These are phyloP conservation scores for Podospora fimiseda DNA, from an alignment of 495 filamentous ascomycete genomes.

Conservation along the genomic window DNA sequence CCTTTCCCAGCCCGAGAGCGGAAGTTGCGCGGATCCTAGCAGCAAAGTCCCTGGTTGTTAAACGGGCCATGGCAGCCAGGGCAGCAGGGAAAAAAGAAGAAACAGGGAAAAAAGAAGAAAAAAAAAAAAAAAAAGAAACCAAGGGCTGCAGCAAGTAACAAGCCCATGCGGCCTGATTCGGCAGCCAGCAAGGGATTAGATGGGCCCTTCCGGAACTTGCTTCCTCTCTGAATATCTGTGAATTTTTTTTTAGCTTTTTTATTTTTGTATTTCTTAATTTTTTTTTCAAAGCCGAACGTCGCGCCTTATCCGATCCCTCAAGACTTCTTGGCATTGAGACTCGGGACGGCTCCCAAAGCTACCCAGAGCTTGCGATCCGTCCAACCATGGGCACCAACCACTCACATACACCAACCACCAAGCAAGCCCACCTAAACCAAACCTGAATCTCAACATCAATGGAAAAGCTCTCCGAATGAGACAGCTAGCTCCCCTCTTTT, in stretches of 20 bases:
- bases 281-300: background rate
- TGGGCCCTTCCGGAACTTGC: constrained; percentile 4
- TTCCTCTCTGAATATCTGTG: background rate
- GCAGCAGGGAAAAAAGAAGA: background rate
- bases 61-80: background rate
- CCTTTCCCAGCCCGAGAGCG: background rate
- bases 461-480: too few relatives aligned
- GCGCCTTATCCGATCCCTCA: background rate
- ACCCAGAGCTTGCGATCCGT: background rate
- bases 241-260: constrained; percentile 6
- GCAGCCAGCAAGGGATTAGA: constrained; percentile 13
- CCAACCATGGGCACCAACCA: constrained; percentile 4
- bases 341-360: background rate
- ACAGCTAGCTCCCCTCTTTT: background rate
- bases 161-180: constrained; percentile 19
- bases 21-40: background rate
- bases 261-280: background rate
- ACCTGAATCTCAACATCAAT: too few relatives aligned
- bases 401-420: constrained; percentile 1
- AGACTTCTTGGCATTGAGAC: background rate
- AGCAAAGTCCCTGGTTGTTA: background rate
- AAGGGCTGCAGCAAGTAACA: background rate
- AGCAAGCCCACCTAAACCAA: background rate
- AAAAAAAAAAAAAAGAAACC: too few relatives aligned
- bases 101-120: background rate